Conservation (phyloP, 345 rosid species). For the Adansonia digitata region DNA sequence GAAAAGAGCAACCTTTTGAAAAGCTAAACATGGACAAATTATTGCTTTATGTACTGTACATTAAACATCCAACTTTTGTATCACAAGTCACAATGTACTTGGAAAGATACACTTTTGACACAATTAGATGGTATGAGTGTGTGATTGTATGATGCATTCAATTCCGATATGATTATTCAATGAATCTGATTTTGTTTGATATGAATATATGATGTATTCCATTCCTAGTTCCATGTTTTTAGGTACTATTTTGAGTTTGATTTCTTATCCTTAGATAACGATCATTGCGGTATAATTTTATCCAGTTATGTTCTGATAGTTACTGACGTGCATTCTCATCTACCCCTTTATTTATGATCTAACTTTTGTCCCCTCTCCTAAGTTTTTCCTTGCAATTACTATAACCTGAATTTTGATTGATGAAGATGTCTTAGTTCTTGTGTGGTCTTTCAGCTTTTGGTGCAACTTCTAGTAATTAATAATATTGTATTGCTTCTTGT, state of each 20-base stretch:
- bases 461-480: background rate
- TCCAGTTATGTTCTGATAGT: background rate
- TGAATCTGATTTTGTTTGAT: background rate
- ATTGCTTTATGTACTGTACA: background rate
- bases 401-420: background rate
- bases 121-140: no score
- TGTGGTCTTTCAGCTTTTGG: background rate
- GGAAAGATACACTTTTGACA: no score
- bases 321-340: background rate
- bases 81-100: no score
- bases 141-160: background rate
- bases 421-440: background rate
- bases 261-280: background rate
- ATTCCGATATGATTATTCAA: background rate
- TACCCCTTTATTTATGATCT: background rate
- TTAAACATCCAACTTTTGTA: background rate
- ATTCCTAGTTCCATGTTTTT: background rate
- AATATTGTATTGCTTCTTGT: background rate
- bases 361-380: background rate
- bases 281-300: background rate
- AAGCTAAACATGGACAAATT: background rate
- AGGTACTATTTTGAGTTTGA: background rate
- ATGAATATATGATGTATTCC: background rate
- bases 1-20: background rate
- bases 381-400: background rate